Conservation (phyloP, 148 eudicot genomes). For the Beta vulgaris region DNA sequence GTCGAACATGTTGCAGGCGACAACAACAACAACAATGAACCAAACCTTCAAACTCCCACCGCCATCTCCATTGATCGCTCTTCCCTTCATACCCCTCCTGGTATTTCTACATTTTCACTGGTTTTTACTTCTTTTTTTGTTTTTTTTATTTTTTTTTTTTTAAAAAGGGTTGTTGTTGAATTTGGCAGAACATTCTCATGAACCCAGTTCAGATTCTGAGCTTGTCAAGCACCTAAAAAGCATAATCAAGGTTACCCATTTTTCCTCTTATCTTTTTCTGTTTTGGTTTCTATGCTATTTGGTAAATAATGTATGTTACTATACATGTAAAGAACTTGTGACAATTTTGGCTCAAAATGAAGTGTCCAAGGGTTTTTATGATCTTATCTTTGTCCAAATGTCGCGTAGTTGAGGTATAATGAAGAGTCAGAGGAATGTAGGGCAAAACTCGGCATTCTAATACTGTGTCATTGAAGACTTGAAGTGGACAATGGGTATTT, state of each 20-base stretch:
- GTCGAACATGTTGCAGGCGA: conserved; percentile 47
- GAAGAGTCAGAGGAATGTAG: no score
- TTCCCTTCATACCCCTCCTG: conserved; percentile 58
- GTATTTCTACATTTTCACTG: conserved; percentile 22
- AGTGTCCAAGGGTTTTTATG: no score
- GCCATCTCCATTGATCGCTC: conserved; percentile 81
- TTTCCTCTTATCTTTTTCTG: neutral
- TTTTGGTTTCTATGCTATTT: no score
- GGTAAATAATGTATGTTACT: no score
- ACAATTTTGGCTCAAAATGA: no score
- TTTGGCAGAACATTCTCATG: conserved; percentile 81
- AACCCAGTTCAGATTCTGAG: conserved; percentile 67
- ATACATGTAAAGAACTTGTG: no score
- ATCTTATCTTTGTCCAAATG: no score
- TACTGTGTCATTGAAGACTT: no score
- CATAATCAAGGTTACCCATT: conserved; percentile 68
- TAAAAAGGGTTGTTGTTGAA: neutral
- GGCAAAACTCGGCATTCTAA: no score
- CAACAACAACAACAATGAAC: conserved; percentile 4
- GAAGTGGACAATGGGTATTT: no score
- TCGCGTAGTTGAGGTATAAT: no score
- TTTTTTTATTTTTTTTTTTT: neutral
- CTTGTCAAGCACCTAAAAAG: conserved; percentile 86
- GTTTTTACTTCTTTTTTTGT: neutral
- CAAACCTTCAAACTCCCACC: conserved; percentile 29